A percentile compares a stretch with the other conserved stretches of the same genome.
These are phyloP conservation scores for Venturia nashicola DNA, from an alignment of 2,329 filamentous ascomycete species.

Conservation along the genomic window DNA sequence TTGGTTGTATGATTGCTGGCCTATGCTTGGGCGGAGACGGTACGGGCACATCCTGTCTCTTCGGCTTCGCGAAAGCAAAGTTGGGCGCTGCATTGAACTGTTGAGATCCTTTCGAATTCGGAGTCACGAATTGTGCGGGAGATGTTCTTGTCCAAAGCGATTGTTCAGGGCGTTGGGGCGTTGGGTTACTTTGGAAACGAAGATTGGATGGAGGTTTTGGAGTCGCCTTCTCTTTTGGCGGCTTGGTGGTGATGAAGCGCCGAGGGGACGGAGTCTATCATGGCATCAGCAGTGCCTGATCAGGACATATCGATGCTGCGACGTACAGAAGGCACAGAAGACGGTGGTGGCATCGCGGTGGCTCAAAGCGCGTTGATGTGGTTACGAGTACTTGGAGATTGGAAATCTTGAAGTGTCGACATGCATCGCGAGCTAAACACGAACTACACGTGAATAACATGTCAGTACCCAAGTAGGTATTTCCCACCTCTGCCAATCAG, in stretches of 20 bases:
- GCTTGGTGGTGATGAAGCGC: slow-evolving; percentile 5
- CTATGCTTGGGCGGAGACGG: background rate
- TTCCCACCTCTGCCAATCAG: background rate
- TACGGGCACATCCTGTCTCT: background rate
- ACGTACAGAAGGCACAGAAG: background rate
- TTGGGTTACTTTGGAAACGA: background rate
- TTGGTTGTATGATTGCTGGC: background rate
- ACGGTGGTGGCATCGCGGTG: background rate
- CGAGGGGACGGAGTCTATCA: slow-evolving; percentile 5
- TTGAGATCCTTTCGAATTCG: background rate
- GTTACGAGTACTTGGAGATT: too few relatives aligned
- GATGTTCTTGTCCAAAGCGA: background rate
- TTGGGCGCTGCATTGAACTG: slow-evolving; percentile 7
- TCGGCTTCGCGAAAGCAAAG: slow-evolving; percentile 1
- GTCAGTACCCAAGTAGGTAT: background rate
- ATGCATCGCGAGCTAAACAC: background rate
- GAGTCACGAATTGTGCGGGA: background rate
- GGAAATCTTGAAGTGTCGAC: background rate
- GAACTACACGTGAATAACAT: background rate
- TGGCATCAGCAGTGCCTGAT: background rate
- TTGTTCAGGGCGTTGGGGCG: background rate
- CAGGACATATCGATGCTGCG: background rate
- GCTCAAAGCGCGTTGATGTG: background rate
- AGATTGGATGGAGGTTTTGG: slow-evolving; percentile 1
- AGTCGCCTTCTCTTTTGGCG: background rate